A percentile compares a stretch with the other conserved stretches of the same genome.
phyloP scores from a whole-genome alignment of 2,329 filamentous ascomycete genomes.

The Alternaria brassicae region DNA sequence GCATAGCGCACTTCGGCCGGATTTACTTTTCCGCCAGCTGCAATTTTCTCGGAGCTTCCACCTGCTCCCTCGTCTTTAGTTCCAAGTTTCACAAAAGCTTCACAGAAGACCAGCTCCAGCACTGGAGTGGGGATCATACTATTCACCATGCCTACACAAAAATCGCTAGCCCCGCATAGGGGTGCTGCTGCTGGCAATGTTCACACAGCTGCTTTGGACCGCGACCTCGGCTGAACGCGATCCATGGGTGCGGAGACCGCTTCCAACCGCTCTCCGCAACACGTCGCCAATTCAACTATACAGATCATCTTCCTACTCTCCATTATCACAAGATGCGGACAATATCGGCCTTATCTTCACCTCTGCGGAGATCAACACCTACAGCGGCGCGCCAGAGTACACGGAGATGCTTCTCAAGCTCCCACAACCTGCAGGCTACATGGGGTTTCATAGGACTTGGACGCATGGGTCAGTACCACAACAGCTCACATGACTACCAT shows the following conservation, averaged over 20 bases:
- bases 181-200: slow-evolving; percentile 8
- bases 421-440: slow-evolving; percentile 50
- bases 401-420: slow-evolving; percentile 55
- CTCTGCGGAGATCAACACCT: slow-evolving; percentile 34
- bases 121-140: background rate
- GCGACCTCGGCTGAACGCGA: slow-evolving; percentile 45
- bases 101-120: slow-evolving; percentile 13
- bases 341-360: slow-evolving; percentile 37
- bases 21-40: slow-evolving; percentile 23
- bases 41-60: slow-evolving; percentile 15
- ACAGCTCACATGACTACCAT: slow-evolving; percentile 29
- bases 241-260: slow-evolving; percentile 42
- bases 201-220: slow-evolving; percentile 14
- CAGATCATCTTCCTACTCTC: slow-evolving; percentile 22
- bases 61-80: slow-evolving; percentile 12
- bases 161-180: slow-evolving; percentile 4
- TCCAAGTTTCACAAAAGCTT: slow-evolving; percentile 14
- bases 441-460: slow-evolving; percentile 62
- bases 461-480: slow-evolving; percentile 54
- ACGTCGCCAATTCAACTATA: slow-evolving; percentile 26
- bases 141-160: slow-evolving; percentile 12
- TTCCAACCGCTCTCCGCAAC: slow-evolving; percentile 37
- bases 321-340: slow-evolving; percentile 38
- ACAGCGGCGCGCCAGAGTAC: slow-evolving; percentile 27
- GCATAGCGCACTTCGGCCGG: slow-evolving; percentile 19